These are phyloP conservation scores for Carex sylvatica DNA, from an alignment of 202 grass and related monocot species.

Conservation along the genomic window DNA sequence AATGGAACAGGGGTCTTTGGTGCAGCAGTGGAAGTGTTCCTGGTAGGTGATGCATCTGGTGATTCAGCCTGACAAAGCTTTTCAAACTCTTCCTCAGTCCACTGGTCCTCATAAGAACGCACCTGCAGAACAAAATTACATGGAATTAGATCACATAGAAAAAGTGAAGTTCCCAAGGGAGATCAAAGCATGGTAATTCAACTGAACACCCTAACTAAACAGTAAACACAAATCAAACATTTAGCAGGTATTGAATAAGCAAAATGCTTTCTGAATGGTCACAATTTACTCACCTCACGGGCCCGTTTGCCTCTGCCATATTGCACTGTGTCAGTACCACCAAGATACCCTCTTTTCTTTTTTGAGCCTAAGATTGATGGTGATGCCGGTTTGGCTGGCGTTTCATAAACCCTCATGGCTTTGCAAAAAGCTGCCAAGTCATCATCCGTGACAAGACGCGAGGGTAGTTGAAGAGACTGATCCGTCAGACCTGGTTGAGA, in stretches of 20 bases:
- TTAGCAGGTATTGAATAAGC: neutral
- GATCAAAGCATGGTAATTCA: conserved; percentile 2
- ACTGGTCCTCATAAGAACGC: conserved; percentile 98
- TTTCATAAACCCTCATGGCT: conserved; percentile 85
- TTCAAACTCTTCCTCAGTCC: conserved; percentile 99
- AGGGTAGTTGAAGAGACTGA: conserved; percentile 48
- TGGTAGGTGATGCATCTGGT: conserved; percentile 41
- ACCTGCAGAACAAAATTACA: conserved; percentile 49
- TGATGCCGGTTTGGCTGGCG: conserved; percentile 24
- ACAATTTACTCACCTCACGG: conserved; percentile 62
- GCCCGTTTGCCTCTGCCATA: conserved; percentile 99
- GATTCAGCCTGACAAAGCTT: conserved; percentile 96
- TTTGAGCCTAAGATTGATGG: conserved; percentile 42
- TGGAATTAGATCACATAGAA: conserved; percentile 34
- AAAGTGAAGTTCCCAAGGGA: neutral
- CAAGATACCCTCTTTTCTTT: conserved; percentile 74
- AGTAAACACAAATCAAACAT: neutral
- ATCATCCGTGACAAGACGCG: conserved; percentile 90
- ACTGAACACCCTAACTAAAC: neutral
- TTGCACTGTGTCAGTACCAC: conserved; percentile 74
- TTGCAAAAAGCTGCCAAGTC: conserved; percentile 77
- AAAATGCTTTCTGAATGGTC: neutral
- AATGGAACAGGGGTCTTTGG: neutral
- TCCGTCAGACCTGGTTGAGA: conserved; percentile 60
- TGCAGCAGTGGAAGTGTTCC: conserved; percentile 14